Evolutionary conservation across 2,329 filamentous ascomycete species (phyloP).

Genomic region (Lecanicillium sp.): DNA sequence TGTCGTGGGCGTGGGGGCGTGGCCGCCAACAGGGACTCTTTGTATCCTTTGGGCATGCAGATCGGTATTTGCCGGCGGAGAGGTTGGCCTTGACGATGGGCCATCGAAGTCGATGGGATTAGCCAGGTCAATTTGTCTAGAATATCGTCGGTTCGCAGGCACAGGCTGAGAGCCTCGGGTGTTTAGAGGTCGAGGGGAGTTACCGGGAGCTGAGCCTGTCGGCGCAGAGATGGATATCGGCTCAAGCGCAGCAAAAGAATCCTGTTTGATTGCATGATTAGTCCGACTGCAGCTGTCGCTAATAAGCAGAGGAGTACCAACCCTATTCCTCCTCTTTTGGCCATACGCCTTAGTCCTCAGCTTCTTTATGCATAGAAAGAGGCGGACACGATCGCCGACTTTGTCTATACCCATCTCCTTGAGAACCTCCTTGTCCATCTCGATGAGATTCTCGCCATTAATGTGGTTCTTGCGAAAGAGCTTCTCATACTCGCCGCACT

Average conservation of each 20-base stretch:
- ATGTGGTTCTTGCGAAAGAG: conserved; percentile 90
- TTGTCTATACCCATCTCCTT: conserved; percentile 99
- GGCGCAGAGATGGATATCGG: conserved; percentile 32
- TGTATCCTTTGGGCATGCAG: conserved; percentile 40
- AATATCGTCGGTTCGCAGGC: conserved; percentile 52
- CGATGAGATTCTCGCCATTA: conserved; percentile 91
- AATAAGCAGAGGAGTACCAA: conserved; percentile 32
- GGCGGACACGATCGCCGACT: conserved; percentile 88
- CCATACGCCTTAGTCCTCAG: conserved; percentile 68
- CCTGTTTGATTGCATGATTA: conserved; percentile 36
- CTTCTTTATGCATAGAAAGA: conserved; percentile 80
- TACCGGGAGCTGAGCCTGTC: conserved; percentile 15
- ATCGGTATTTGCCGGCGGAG: conserved; percentile 37
- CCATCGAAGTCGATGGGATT: conserved; percentile 29
- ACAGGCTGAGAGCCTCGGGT: conserved; percentile 40
- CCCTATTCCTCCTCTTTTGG: conserved; percentile 77
- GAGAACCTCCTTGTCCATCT: conserved; percentile 92
- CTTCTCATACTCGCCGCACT: conserved; percentile 88
- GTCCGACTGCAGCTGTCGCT: not conserved
- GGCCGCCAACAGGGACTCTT: conserved; percentile 49
- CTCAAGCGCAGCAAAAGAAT: conserved; percentile 77
- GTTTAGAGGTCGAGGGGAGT: conserved; percentile 48
- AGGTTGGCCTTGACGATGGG: conserved; percentile 11
- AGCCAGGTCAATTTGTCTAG: conserved; percentile 46
- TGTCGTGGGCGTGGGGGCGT: conserved; percentile 40